Base-by-base conservation (phyloP, 2,329 filamentous ascomycete species). In the Aspergillus arachidicola region DNA sequence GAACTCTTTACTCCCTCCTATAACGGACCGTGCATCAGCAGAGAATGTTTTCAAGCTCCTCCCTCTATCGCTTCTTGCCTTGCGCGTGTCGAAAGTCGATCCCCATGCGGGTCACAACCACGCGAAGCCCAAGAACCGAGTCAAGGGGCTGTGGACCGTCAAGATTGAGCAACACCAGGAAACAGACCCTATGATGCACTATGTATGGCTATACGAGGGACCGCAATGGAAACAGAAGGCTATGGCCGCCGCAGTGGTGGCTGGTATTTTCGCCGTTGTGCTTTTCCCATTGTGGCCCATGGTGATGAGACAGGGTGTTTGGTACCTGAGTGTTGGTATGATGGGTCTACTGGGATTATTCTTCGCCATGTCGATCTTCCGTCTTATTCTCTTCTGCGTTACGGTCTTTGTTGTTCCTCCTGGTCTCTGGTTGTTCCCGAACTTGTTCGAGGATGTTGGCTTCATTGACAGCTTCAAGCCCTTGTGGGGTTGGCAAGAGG, bases 381-480 rank as follows among this genome's bases (percentile, higher is more conserved):
- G 95, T 64, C 86, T 98, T 61, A 96, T 99, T 65, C 84, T 99
- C 32, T 99, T 99, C 83, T 90, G 92, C 76, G 81, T 96, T 76
- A 98, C 95, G 26, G 93, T 96, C 80, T 96, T 98, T 75, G 84
- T 86, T 19, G 84, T 88, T 0, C 83, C 94, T 4, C 95, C 95
- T 3, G 95, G 95, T 72, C 84, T 99, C n/a, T 99, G 95, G 95
- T 85, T 99, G 51, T 99, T 94, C 81, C 95, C 95, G 56, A 99
- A 99, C 76, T 82, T 99, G 23, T 99, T 97, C 83, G 95, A 99
- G 78, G 95, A 99, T 76, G 95, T 99, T 32, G 96, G 94, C 9
- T 98, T 99, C 82, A 91, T 99, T 79, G 95, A 99, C 77, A 96
- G 92, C 73, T 99, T 99, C 86, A 90, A 90, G 75, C 95, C 95